Evolutionary conservation across 2,329 filamentous ascomycete species (phyloP).

Genomic region (Drechslerella dactyloides): DNA sequence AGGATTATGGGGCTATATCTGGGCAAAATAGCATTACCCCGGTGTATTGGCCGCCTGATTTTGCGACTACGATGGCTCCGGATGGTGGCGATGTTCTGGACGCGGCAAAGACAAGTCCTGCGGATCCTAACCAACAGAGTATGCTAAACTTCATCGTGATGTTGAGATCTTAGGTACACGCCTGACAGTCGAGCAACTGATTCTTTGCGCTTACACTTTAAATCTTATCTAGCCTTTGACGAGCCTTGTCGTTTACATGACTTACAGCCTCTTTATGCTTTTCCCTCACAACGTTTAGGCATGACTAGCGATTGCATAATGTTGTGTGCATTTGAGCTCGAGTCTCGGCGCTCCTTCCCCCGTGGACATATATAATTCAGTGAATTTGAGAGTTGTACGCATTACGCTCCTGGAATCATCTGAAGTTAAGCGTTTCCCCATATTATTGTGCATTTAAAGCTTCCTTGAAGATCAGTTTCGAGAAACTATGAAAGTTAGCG

Average conservation of each 20-base stretch:
- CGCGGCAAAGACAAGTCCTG: constrained; percentile 52
- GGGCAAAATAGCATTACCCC: constrained; percentile 54
- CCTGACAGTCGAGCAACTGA: neutral
- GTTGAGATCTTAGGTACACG: neutral
- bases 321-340: too few species aligned
- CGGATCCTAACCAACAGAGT: constrained; percentile 22
- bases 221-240: too few species aligned
- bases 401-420: too few species aligned
- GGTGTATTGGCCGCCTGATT: constrained; percentile 59
- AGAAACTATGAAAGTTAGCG: constrained; percentile 22
- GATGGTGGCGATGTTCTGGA: constrained; percentile 61
- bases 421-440: neutral
- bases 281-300: too few species aligned
- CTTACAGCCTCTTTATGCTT: too few species aligned
- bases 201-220: too few species aligned
- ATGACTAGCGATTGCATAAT: too few species aligned
- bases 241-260: too few species aligned
- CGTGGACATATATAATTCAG: too few species aligned
- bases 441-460: neutral
- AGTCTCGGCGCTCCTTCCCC: too few species aligned
- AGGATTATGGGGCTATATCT: too few species aligned
- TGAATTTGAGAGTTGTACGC: too few species aligned
- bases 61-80: constrained; percentile 63
- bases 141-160: constrained; percentile 40
- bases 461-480: constrained; percentile 5